A percentile compares a stretch with the other conserved stretches of the same genome.
phyloP scores from a whole-genome alignment of 768 basidiomycete species.

The Auricularia sp. region DNA sequence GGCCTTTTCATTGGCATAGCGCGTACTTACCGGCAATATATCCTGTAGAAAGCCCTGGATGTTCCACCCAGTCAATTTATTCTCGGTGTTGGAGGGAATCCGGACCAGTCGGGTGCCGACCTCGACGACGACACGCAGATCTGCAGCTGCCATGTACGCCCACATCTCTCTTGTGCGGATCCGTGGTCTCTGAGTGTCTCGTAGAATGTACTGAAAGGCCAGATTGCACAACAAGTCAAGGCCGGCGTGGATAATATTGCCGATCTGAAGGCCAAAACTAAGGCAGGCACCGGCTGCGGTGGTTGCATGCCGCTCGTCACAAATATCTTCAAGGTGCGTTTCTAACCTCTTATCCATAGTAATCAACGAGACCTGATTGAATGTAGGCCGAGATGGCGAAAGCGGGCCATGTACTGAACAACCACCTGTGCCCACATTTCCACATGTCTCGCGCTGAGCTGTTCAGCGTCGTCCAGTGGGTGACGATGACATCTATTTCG shows the following conservation, averaged over 20 bases:
- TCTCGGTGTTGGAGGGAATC: conserved; percentile 39
- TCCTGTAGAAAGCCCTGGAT: conserved; percentile 48
- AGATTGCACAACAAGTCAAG: conserved; percentile 39
- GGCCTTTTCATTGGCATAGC: background rate
- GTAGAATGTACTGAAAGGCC: conserved; percentile 55
- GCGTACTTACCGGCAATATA: background rate
- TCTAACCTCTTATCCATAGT: background rate
- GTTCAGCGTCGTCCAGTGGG: conserved; percentile 47
- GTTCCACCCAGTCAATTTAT: conserved; percentile 59
- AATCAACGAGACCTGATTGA: conserved; percentile 10
- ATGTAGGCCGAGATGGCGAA: conserved; percentile 57
- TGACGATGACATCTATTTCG: background rate
- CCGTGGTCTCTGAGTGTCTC: background rate
- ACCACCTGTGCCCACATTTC: conserved; percentile 58
- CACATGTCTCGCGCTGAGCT: conserved; percentile 53
- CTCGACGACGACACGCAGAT: conserved; percentile 64
- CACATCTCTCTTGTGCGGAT: background rate
- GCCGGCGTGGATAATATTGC: conserved; percentile 38
- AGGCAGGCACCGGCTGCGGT: conserved; percentile 63
- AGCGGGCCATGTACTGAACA: conserved; percentile 46
- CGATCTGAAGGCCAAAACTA: conserved; percentile 54
- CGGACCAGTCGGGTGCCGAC: conserved; percentile 50
- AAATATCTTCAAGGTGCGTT: conserved; percentile 27
- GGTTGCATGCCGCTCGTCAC: conserved; percentile 57
- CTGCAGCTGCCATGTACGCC: conserved; percentile 53